Evolutionary conservation across 305 asterid genomes (phyloP).

Genomic region (Ilex paraguariensis): DNA sequence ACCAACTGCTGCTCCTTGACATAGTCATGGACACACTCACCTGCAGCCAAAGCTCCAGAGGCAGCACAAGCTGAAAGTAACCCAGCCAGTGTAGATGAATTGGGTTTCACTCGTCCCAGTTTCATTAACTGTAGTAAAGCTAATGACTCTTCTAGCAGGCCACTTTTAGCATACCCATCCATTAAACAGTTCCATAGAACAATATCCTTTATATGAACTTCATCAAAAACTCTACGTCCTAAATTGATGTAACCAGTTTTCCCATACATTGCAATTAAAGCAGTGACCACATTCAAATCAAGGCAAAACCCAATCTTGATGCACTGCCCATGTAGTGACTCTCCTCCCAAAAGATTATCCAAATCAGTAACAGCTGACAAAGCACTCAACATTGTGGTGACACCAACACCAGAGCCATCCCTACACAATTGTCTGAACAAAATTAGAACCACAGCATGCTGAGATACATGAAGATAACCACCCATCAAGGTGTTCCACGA

Average conservation of each 20-base stretch:
- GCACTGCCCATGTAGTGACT: conserved; percentile 40
- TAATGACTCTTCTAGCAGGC: conserved; percentile 37
- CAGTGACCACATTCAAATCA: conserved; percentile 34
- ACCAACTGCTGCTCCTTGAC: conserved; percentile 27
- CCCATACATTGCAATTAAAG: conserved; percentile 59
- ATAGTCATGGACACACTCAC: conserved; percentile 29
- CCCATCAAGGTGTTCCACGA: conserved; percentile 66
- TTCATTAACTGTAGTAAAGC: conserved; percentile 39
- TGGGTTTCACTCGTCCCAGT: conserved; percentile 27
- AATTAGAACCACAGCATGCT: conserved; percentile 27
- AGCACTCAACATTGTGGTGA: conserved; percentile 32
- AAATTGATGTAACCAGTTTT: conserved; percentile 29
- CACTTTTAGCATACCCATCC: conserved; percentile 50
- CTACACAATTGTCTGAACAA: conserved; percentile 30
- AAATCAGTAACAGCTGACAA: conserved; percentile 34
- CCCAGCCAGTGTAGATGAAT: conserved; percentile 52
- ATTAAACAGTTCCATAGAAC: conserved; percentile 67
- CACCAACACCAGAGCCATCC: conserved; percentile 20
- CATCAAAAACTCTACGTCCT: conserved; percentile 46
- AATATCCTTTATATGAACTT: conserved; percentile 37
- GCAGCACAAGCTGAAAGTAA: conserved; percentile 54
- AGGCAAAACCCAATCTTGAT: conserved; percentile 46
- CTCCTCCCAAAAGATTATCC: conserved; percentile 20
- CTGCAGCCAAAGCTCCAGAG: conserved; percentile 34
- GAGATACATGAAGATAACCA: conserved; percentile 37